These are phyloP conservation scores for Microthyrium microscopicum DNA, from an alignment of 2,329 filamentous ascomycete species.

Conservation along the genomic window DNA sequence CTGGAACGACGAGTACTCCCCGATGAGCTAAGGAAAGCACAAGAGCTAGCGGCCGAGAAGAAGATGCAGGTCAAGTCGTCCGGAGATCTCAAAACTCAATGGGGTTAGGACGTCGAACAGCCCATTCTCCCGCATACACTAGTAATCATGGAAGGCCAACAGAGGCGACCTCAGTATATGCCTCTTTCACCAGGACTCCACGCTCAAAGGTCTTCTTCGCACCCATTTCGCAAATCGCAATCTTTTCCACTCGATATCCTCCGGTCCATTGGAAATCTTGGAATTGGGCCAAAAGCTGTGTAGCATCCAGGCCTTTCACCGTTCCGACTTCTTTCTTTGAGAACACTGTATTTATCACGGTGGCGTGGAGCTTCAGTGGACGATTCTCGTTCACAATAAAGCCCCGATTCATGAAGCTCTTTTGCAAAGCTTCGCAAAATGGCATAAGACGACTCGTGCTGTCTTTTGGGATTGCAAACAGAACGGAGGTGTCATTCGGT, in stretches of 20 bases:
- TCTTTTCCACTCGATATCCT: constrained; percentile 45
- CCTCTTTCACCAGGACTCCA: constrained; percentile 32
- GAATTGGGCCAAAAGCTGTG: constrained; percentile 33
- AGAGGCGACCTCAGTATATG: constrained; percentile 32
- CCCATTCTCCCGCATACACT: too few relatives aligned
- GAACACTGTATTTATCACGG: constrained; percentile 74
- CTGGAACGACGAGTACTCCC: constrained; percentile 25
- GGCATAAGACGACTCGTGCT: constrained; percentile 30
- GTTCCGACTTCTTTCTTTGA: constrained; percentile 18
- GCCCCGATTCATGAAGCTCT: constrained; percentile 36
- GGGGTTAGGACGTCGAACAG: too few relatives aligned
- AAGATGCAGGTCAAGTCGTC: constrained; percentile 25
- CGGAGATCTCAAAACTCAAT: constrained; percentile 22
- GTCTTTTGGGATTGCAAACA: constrained; percentile 49
- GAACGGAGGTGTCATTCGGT: constrained; percentile 39
- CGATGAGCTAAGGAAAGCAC: constrained; percentile 21
- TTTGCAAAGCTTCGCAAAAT: constrained; percentile 42
- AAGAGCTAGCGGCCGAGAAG: constrained; percentile 20
- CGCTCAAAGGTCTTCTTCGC: constrained; percentile 45
- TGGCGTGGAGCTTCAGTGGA: constrained; percentile 63
- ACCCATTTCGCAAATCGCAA: constrained; percentile 79
- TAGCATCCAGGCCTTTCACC: constrained; percentile 24
- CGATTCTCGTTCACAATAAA: constrained; percentile 43
- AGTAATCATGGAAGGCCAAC: constrained; percentile 1
- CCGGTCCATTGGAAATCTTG: constrained; percentile 55